Evolutionary conservation across 2,329 filamentous ascomycete genomes (phyloP).

Genomic region (Penicillium sp.): DNA sequence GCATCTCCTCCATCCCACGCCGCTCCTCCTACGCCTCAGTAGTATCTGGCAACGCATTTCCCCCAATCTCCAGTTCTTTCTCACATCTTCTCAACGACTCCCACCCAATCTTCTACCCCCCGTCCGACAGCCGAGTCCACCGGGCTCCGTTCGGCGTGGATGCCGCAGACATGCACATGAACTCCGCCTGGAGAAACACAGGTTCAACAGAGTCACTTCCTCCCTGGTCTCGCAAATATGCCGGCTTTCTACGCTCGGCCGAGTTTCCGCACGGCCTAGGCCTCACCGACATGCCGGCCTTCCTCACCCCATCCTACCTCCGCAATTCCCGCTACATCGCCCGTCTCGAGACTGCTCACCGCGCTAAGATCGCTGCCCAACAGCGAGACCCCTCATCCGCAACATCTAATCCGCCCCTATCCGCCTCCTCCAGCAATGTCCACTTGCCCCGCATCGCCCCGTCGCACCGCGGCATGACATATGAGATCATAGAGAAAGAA

Average conservation of each 20-base stretch:
- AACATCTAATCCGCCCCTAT: conserved; percentile 50
- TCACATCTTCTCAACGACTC: conserved; percentile 55
- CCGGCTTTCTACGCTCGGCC: conserved; percentile 33
- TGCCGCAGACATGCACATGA: conserved; percentile 51
- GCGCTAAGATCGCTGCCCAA: conserved; percentile 56
- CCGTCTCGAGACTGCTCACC: conserved; percentile 69
- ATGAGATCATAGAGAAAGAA: conserved; percentile 78
- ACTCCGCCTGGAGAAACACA: conserved; percentile 49
- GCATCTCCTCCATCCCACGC: conserved; percentile 46
- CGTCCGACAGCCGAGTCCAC: conserved; percentile 35
- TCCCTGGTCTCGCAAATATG: conserved; percentile 51
- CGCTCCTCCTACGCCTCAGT: conserved; percentile 64
- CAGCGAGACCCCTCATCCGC: conserved; percentile 48
- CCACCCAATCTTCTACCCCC: conserved; percentile 37
- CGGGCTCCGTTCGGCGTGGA: conserved; percentile 42
- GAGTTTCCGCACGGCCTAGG: conserved; percentile 28
- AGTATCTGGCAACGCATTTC: conserved; percentile 52
- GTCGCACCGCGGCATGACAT: conserved; percentile 73
- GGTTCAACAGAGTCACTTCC: conserved; percentile 41
- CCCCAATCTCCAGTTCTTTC: conserved; percentile 48
- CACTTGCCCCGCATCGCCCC: conserved; percentile 61
- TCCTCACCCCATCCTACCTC: conserved; percentile 85
- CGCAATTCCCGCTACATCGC: conserved; percentile 74
- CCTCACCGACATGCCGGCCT: conserved; percentile 44
- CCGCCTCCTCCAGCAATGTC: conserved; percentile 58